These are phyloP conservation scores for Leucoagaricus sp. DNA, from an alignment of 1,284 basidiomycete species.

Conservation along the genomic window DNA sequence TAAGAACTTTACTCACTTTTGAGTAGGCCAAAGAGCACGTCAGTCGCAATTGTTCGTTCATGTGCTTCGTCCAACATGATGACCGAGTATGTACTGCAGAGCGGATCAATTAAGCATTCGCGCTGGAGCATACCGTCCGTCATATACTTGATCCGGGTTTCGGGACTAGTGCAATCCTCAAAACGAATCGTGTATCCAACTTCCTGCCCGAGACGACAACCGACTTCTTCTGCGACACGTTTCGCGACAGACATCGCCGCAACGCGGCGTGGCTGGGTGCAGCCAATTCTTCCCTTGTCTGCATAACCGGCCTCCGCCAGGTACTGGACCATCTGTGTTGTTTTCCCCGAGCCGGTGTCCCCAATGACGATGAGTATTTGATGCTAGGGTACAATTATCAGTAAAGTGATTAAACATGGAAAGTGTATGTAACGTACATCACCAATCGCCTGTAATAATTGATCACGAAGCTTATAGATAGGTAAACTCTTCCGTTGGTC, in stretches of 20 bases:
- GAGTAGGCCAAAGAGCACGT: conserved; percentile 94
- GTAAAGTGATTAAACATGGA: conserved; percentile 1
- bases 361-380: conserved; percentile 96
- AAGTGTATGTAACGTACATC: conserved; percentile 57
- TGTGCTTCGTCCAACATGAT: conserved; percentile 99
- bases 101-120: conserved; percentile 95
- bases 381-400: conserved; percentile 58
- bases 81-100: conserved; percentile 90
- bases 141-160: conserved; percentile 99
- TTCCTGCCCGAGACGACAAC: conserved; percentile 94
- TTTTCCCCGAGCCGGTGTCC: conserved; percentile 93
- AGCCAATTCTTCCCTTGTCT: conserved; percentile 89
- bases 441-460: conserved; percentile 87
- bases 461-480: conserved; percentile 95
- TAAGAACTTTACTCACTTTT: conserved; percentile 71
- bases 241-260: conserved; percentile 99
- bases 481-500: conserved; percentile 92
- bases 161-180: conserved; percentile 97
- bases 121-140: conserved; percentile 99
- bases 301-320: conserved; percentile 88
- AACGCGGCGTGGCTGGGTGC: conserved; percentile 97
- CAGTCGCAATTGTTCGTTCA: conserved; percentile 96
- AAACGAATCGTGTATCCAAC: conserved; percentile 99
- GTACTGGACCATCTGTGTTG: conserved; percentile 94
- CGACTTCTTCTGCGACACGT: conserved; percentile 97